Percentiles rank a stretch among this genome's conserved stretches.
Evolutionary conservation across 1,284 basidiomycete genomes (phyloP).

Genomic region (Meripilus lineatus): DNA sequence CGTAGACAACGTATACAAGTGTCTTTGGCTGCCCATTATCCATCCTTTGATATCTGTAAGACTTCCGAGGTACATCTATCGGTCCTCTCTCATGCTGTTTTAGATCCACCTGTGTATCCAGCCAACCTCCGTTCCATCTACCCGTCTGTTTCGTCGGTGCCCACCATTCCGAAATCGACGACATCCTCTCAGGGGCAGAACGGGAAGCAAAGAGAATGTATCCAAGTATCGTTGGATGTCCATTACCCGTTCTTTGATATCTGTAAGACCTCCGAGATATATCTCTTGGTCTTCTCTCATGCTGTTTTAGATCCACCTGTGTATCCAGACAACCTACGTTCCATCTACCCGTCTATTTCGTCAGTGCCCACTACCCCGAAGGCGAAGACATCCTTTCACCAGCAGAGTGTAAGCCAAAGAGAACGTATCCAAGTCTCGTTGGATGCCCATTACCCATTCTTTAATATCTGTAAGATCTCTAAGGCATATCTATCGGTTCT

Average conservation of each 20-base stretch:
- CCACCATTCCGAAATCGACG: conserved; percentile 6
- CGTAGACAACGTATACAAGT: background rate
- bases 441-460: conserved; percentile 7
- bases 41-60: conserved; percentile 13
- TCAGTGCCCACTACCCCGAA: background rate
- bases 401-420: background rate
- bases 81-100: background rate
- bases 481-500: background rate
- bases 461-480: conserved; percentile 14
- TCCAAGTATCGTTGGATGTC: conserved; percentile 1
- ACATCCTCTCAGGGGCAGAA: background rate
- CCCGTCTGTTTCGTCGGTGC: conserved; percentile 6
- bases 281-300: background rate
- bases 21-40: conserved; percentile 5
- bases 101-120: conserved; percentile 8
- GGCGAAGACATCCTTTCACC: background rate
- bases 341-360: background rate
- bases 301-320: conserved; percentile 8
- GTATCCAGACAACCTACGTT: conserved; percentile 1
- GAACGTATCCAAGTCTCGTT: background rate
- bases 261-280: conserved; percentile 8
- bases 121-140: conserved; percentile 7
- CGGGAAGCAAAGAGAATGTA: background rate
- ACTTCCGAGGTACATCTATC: background rate
- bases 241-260: conserved; percentile 10